Percentiles rank a stretch among this genome's conserved stretches.
These are phyloP conservation scores for Kodamaea fukazawae DNA, from an alignment of 805 yeast species.

Conservation along the genomic window DNA sequence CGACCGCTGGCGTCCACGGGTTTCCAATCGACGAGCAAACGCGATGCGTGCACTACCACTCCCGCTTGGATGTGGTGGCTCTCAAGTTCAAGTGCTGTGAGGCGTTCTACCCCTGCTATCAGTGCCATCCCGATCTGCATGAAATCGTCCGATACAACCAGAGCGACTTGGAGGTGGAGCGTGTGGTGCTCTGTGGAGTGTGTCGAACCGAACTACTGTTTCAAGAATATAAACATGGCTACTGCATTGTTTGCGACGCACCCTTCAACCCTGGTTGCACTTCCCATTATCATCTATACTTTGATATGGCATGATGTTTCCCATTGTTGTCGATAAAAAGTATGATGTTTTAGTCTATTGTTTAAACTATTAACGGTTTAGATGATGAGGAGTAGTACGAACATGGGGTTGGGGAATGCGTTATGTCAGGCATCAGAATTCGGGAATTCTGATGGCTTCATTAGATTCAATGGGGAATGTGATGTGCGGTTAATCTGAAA, in stretches of 20 bases:
- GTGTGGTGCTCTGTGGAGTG: constrained; percentile 37
- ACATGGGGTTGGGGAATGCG: too few species aligned
- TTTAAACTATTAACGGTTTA: too few species aligned
- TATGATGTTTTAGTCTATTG: too few species aligned
- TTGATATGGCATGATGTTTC: constrained; percentile 16
- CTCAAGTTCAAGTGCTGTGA: constrained; percentile 39
- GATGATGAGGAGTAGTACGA: too few species aligned
- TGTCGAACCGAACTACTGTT: constrained; percentile 31
- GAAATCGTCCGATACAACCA: constrained; percentile 14
- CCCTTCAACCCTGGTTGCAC: constrained; percentile 38
- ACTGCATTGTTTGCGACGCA: constrained; percentile 26
- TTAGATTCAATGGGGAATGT: too few species aligned
- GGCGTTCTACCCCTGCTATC: constrained; percentile 36
- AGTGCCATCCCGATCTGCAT: constrained; percentile 33
- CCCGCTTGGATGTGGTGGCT: constrained; percentile 36
- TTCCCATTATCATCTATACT: constrained; percentile 36
- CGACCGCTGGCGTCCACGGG: constrained; percentile 1
- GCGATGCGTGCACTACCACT: constrained; percentile 38
- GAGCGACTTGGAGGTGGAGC: constrained; percentile 7
- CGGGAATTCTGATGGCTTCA: too few species aligned
- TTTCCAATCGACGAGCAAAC: constrained; percentile 28
- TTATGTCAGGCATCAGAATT: too few species aligned
- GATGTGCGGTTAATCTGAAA: too few species aligned
- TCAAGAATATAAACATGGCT: constrained; percentile 20
- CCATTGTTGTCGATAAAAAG: too few species aligned